Conservation (phyloP, 306 rosid genomes). For the Nissolia schottii region DNA sequence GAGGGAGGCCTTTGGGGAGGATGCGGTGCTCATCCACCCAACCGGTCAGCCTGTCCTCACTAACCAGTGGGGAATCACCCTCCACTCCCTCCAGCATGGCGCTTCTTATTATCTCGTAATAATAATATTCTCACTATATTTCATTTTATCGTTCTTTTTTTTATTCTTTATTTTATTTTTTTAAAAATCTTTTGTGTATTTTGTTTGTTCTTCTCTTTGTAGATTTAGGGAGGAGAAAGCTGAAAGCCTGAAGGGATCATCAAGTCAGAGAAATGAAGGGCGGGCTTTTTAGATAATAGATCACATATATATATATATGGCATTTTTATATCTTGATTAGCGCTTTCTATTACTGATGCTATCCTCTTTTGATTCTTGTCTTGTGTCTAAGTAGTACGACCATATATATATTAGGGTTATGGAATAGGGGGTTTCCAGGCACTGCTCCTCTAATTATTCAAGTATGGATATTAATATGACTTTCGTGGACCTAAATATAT, state of each 20-base stretch:
- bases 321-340: background rate
- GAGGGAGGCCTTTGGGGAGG: slow-evolving; percentile 84
- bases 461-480: slow-evolving; percentile 21
- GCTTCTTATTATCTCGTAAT: slow-evolving; percentile 70
- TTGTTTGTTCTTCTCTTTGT: slow-evolving; percentile 29
- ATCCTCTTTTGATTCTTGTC: background rate
- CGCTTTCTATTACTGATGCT: background rate
- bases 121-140: background rate
- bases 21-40: slow-evolving; percentile 66
- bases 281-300: too few relatives aligned
- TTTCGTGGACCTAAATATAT: slow-evolving; percentile 38
- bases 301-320: slow-evolving; percentile 22
- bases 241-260: slow-evolving; percentile 4
- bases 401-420: slow-evolving; percentile 22
- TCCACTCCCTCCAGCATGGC: slow-evolving; percentile 81
- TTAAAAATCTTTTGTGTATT: background rate
- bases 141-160: background rate
- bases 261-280: background rate
- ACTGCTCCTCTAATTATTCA: slow-evolving; percentile 2
- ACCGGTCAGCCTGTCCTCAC: slow-evolving; percentile 83
- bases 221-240: slow-evolving; percentile 49
- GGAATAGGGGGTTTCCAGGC: slow-evolving; percentile 20
- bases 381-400: background rate
- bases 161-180: background rate
- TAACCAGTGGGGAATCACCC: slow-evolving; percentile 84